Base-by-base conservation (phyloP, 768 basidiomycete genomes). In the Kwoniella dendrophila region DNA sequence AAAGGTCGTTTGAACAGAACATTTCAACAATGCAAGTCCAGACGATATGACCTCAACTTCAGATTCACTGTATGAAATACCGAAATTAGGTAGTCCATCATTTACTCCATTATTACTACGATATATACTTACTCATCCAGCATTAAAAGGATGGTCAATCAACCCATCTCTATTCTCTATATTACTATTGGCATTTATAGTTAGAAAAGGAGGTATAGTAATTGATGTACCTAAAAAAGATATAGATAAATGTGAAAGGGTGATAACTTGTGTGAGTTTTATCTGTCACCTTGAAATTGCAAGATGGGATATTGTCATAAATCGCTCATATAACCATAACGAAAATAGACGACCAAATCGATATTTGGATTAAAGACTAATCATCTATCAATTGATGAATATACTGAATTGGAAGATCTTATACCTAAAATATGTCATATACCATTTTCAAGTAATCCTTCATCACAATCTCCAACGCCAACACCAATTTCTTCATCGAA, bases 171-270 rank as follows among this genome's bases (percentile, higher is more conserved):
- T 74, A 20, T 71, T 74, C 52, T 64, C 70, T 24, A 32, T 64
- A 3, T 4, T 74, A 0, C 40, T 74, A 1, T 32, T 74, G 24
- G 51, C 63, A 1, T 50, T 65, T 43, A 62, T 74, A 22, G 68
- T 68, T 0, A 58, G 59, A 26, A 51, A 36, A 18, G 72, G 72
- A 26, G 72, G 70, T 11, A 18, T 69, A 11, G 59, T 74, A 4
- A 29, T 71, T 0, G 72, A 74, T 58, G 27, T 34, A 0, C 1
- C 4, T 3, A 14, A 18, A 1, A 48, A 34, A 64, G 71, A 10
- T 8, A 43, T 26, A 32, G 45, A 52, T 12, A 43, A 30, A 0
- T 10, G 29, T 5, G 44, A 16, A 0, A 20, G 20, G 7, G 44
- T 48, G 14, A 3, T 40, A 50, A 29, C 27, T 3, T 4, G 12